Conservation (phyloP, 768 basidiomycete species). For the Candolleomyces efflorescens region DNA sequence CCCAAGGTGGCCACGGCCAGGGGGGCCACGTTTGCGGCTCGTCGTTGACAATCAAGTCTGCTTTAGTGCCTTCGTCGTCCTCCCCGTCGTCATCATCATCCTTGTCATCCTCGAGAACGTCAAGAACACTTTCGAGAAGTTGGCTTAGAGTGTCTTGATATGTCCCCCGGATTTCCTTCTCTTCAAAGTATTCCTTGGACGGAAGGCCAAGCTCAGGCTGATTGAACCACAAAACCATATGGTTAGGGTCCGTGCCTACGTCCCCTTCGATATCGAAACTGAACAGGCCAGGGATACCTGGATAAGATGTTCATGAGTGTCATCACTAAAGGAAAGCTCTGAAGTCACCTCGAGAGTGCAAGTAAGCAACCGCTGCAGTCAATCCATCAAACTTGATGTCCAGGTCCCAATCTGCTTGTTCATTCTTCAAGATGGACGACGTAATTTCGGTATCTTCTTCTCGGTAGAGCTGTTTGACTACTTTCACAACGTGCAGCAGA, state of each 20-base stretch:
- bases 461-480: constrained; percentile 55
- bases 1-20: constrained; percentile 88
- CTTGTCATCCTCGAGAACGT: constrained; percentile 44
- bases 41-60: constrained; percentile 27
- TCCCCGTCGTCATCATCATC: constrained; percentile 35
- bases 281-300: constrained; percentile 77
- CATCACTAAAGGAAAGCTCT: neutral
- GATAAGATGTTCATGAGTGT: neutral
- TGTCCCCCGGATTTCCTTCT: constrained; percentile 59
- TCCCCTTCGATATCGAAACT: constrained; percentile 87
- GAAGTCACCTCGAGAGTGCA: constrained; percentile 77
- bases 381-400: constrained; percentile 47
- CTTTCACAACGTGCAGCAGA: constrained; percentile 60
- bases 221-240: constrained; percentile 81
- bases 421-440: neutral
- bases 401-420: constrained; percentile 8
- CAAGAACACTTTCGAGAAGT: constrained; percentile 57
- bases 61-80: constrained; percentile 9
- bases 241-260: constrained; percentile 78
- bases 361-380: constrained; percentile 78
- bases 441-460: constrained; percentile 43
- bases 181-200: constrained; percentile 93
- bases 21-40: constrained; percentile 63
- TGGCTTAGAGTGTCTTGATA: constrained; percentile 68
- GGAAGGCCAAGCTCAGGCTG: constrained; percentile 82